phyloP scores from a whole-genome alignment of 2,329 filamentous ascomycete genomes.

The Fusarium sp. region DNA sequence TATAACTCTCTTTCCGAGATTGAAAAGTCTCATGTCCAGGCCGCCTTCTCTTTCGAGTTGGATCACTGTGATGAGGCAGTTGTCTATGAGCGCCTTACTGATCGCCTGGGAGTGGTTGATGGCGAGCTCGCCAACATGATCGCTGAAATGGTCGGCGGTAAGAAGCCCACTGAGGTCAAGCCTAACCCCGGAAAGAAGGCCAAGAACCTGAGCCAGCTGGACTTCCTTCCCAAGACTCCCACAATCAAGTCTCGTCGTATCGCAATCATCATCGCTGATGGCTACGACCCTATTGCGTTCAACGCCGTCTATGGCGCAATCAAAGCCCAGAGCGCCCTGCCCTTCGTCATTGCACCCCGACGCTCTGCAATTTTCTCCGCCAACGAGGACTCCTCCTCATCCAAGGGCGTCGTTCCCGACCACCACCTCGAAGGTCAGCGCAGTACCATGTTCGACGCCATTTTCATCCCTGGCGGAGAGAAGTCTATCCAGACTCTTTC shows the following conservation, averaged over 20 bases:
- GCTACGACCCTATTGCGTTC: slow-evolving; percentile 77
- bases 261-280: slow-evolving; percentile 82
- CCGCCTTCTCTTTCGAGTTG: slow-evolving; percentile 80
- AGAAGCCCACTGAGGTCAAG: slow-evolving; percentile 65
- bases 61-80: slow-evolving; percentile 85
- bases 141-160: slow-evolving; percentile 76
- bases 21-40: slow-evolving; percentile 78
- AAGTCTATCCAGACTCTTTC: slow-evolving; percentile 72
- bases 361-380: slow-evolving; percentile 74
- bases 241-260: slow-evolving; percentile 79
- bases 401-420: slow-evolving; percentile 73
- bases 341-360: slow-evolving; percentile 78
- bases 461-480: slow-evolving; percentile 80
- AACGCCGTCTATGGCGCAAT: slow-evolving; percentile 73
- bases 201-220: slow-evolving; percentile 76
- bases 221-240: slow-evolving; percentile 71
- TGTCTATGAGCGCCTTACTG: slow-evolving; percentile 78
- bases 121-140: slow-evolving; percentile 76
- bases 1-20: slow-evolving; percentile 79
- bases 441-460: slow-evolving; percentile 83
- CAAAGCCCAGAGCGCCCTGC: slow-evolving; percentile 71
- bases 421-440: slow-evolving; percentile 85
- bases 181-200: slow-evolving; percentile 76
- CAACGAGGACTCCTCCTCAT: slow-evolving; percentile 64
- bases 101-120: slow-evolving; percentile 79